Conservation (phyloP, 2,329 filamentous ascomycete species). For the Cercospora sp. region DNA sequence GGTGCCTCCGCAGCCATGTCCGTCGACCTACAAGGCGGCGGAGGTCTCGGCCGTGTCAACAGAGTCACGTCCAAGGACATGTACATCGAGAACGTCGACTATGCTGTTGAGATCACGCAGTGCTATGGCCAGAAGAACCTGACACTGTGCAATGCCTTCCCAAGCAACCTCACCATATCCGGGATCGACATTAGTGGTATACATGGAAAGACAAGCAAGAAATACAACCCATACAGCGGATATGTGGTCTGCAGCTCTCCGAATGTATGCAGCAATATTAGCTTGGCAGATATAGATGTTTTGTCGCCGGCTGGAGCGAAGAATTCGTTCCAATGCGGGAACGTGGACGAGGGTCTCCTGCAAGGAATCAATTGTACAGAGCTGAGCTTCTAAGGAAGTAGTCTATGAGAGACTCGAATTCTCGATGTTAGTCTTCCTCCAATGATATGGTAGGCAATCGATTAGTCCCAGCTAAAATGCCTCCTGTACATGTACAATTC, state of each 20-base stretch:
- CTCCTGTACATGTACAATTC: neutral
- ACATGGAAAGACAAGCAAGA: slow-evolving; percentile 54
- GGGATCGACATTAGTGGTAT: slow-evolving; percentile 61
- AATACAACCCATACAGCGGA: slow-evolving; percentile 46
- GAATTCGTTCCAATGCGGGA: slow-evolving; percentile 37
- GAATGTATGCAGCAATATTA: slow-evolving; percentile 55
- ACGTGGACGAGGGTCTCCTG: slow-evolving; percentile 36
- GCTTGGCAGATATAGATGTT: slow-evolving; percentile 34
- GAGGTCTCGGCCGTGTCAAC: slow-evolving; percentile 61
- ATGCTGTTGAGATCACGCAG: slow-evolving; percentile 65
- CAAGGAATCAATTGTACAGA: slow-evolving; percentile 37
- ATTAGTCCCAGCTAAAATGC: neutral
- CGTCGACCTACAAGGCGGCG: slow-evolving; percentile 65
- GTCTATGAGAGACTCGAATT: neutral
- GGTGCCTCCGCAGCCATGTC: slow-evolving; percentile 57
- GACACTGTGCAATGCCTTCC: slow-evolving; percentile 61
- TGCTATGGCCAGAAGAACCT: slow-evolving; percentile 65
- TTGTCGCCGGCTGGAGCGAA: slow-evolving; percentile 30
- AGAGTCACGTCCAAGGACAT: slow-evolving; percentile 69
- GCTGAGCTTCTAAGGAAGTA: neutral
- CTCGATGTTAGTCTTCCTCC: neutral
- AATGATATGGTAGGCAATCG: neutral
- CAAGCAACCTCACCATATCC: slow-evolving; percentile 57
- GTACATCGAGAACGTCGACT: slow-evolving; percentile 62
- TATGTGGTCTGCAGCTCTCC: slow-evolving; percentile 49